Base-by-base conservation (phyloP, 2,329 filamentous ascomycete genomes). In the Emergomyces pasteurianus region DNA sequence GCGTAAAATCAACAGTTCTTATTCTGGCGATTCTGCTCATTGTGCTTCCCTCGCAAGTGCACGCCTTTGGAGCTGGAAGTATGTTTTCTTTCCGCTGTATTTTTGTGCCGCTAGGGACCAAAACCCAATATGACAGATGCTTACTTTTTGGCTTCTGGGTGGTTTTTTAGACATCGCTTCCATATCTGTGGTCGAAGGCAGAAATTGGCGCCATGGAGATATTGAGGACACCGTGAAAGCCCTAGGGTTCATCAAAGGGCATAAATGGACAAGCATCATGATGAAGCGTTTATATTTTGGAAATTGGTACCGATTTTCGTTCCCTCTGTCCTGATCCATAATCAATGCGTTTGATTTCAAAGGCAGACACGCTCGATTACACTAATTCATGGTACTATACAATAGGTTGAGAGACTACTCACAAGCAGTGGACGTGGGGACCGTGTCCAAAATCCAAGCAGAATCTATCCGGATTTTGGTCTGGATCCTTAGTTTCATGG, bases 201-300 rank as follows among this genome's bases (percentile, higher is more conserved):
- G 77, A 60, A 80, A 80, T 63, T 80, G 78, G 78, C 78, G 78
- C 61, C 78, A 80, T 79, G 78, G 78, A 47, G 88, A 91, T 71
- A 90, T 91, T 64, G 87, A 91, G 77, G 89, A 92, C 73, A 85
- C 89, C 76, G 83, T 94, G 68, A 87, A 89, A 73, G 88, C 85
- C 6, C 76, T 92, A 65, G 83, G 86, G 36, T 92, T 90, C 68
- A 80, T 92, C 61, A 82, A 87, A 64, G 89, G 89, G 61, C 89
- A 91, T 71, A 92, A 92, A 77, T 94, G 89, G 89, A 89, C 87
- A 1, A 85, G 85, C 16, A 86, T 89, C 79, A 83, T 89, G 75
- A 81, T 92, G 59, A 87, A 88, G 75, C 81, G 88, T 60, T 86
- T 86, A 36, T 92, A 91, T 75, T 92, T 92, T 77, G 89, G 89